Evolutionary conservation across 768 basidiomycete genomes (phyloP).

Genomic region (Suillus lakei): DNA sequence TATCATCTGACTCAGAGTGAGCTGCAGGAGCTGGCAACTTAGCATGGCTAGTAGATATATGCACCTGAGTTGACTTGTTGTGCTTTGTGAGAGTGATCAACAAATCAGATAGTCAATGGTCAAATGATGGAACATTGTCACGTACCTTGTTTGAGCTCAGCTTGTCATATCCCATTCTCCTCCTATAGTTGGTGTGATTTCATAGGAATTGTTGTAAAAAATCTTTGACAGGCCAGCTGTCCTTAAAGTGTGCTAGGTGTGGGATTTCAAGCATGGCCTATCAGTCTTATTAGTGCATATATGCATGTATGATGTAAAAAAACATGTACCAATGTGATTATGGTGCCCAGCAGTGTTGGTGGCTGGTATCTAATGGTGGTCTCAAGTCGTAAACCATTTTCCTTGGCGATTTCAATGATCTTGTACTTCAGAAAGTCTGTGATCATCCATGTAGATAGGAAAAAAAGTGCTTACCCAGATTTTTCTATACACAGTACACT

Average conservation of each 20-base stretch:
- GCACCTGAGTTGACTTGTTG: not conserved
- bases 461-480: not conserved
- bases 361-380: not conserved
- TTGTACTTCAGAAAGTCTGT: not conserved
- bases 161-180: not conserved
- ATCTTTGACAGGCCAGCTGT: not conserved
- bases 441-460: not conserved
- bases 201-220: not conserved
- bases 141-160: not conserved
- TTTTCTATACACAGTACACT: not conserved
- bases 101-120: no score
- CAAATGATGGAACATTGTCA: not conserved
- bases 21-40: not conserved
- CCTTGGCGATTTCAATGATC: not conserved
- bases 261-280: not conserved
- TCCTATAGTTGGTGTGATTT: not conserved
- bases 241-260: not conserved
- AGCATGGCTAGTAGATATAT: not conserved
- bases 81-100: not conserved
- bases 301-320: not conserved
- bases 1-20: not conserved
- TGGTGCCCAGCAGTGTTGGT: not conserved
- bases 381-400: not conserved
- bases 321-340: not conserved
- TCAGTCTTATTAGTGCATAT: constrained; percentile 1